Base-by-base conservation (phyloP, 768 basidiomycete genomes). In the Agaricus subrufescens region DNA sequence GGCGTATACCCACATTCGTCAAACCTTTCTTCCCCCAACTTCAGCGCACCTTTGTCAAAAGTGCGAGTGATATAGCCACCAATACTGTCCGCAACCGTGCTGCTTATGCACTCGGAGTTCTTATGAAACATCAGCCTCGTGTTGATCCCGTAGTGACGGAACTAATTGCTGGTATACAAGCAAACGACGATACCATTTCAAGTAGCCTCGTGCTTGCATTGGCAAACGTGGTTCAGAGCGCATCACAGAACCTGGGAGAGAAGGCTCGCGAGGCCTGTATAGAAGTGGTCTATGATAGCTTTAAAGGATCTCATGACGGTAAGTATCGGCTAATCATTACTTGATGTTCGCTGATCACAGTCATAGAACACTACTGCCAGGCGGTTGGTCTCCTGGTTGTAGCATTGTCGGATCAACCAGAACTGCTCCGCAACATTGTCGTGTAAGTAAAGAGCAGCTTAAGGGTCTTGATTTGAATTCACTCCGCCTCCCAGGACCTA, bases 1-100 rank as follows among this genome's bases (percentile, higher is more conserved):
- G 86, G 60, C 80, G 83, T 45, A 94, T 97, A 25, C 94, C 95
- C 0, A 75, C 79, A 3, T 91, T 96, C 62, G 93, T 98, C 62
- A 92, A 91, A 69, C 96, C 96, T 2, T 98, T 98, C 86, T 98
- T 98, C 81, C 97, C 96, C 2, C 97, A 98, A 64, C 73, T 98
- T 34, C 96, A 98, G 65, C 84, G 95, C 34, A 98, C 94, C 0
- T 98, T 98, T 65, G 89, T 97, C 67, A 98, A 98, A 73, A 90
- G 93, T 44, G 80, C 89, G 2, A 83, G 87, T 55, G 95, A 98
- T 67, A 70, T 87, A 7, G 78, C 87, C 1, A 92, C 90, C 59
- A 73, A 81, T 0, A 82, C 83, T 14, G 92, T 98, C 26, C 84
- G 96, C 50, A 85, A 77, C 57, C 84, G 84, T 52, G 94, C 94